These are phyloP conservation scores for Fusarium sp. DNA, from an alignment of 2,329 filamentous ascomycete species.

Conservation along the genomic window DNA sequence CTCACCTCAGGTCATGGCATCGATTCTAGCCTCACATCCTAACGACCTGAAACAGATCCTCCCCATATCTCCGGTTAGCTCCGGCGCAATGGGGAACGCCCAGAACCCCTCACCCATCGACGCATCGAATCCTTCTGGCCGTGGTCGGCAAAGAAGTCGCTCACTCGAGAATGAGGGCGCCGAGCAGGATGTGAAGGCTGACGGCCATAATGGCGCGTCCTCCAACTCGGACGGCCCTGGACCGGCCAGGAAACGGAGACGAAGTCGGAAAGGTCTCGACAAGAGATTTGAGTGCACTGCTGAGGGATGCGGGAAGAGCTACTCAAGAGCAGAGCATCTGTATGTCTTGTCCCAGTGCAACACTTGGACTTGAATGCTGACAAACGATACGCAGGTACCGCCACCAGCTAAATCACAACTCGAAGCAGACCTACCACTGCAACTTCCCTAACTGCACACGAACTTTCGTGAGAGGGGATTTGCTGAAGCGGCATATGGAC, in stretches of 20 bases:
- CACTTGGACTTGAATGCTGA: conserved; percentile 13
- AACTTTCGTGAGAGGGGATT: conserved; percentile 91
- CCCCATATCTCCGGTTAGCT: conserved; percentile 53
- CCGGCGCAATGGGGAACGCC: conserved; percentile 55
- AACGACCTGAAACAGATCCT: conserved; percentile 49
- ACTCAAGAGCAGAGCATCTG: conserved; percentile 95
- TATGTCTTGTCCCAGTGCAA: conserved; percentile 59
- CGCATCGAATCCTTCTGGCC: conserved; percentile 49
- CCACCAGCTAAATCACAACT: conserved; percentile 95
- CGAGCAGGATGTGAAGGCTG: conserved; percentile 54
- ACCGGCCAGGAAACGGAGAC: conserved; percentile 73
- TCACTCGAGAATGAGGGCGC: conserved; percentile 57
- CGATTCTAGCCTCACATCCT: conserved; percentile 39
- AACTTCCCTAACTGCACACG: conserved; percentile 91
- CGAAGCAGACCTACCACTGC: conserved; percentile 94
- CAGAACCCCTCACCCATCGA: conserved; percentile 52
- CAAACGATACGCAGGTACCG: conserved; percentile 68
- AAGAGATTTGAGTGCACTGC: conserved; percentile 88
- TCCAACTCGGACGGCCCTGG: conserved; percentile 66
- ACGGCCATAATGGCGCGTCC: conserved; percentile 56
- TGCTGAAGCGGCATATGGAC: conserved; percentile 87
- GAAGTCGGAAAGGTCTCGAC: conserved; percentile 82
- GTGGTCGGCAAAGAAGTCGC: conserved; percentile 56
- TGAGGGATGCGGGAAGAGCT: conserved; percentile 92
- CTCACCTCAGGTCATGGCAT: conserved; percentile 42